Evolutionary conservation across 2,329 filamentous ascomycete genomes (phyloP).

Genomic region (Aspergillus ruber): DNA sequence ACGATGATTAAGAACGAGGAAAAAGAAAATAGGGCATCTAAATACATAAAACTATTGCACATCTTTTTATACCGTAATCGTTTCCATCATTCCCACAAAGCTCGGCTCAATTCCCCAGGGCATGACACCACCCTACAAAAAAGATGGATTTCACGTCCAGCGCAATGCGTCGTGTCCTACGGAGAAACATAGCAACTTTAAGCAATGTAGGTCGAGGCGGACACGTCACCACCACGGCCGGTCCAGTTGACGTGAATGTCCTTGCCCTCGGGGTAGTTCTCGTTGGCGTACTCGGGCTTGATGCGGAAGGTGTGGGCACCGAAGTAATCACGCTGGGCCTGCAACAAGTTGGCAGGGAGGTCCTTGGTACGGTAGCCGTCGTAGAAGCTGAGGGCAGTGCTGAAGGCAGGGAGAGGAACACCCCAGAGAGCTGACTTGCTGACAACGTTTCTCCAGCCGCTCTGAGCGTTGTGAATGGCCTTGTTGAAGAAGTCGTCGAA

Average conservation of each 20-base stretch:
- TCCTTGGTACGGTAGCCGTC: slow-evolving; percentile 97
- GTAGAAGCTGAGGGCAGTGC: slow-evolving; percentile 95
- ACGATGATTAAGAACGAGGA: neutral
- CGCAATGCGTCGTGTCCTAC: slow-evolving; percentile 16
- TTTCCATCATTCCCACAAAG: slow-evolving; percentile 15
- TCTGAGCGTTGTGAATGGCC: slow-evolving; percentile 94
- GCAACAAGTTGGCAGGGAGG: slow-evolving; percentile 94
- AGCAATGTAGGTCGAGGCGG: slow-evolving; percentile 94
- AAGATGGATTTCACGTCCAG: slow-evolving; percentile 18
- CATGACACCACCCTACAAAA: neutral
- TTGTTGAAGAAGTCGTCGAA: slow-evolving; percentile 99
- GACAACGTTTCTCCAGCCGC: slow-evolving; percentile 85
- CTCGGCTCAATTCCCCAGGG: neutral
- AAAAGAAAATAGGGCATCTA: slow-evolving; percentile 12
- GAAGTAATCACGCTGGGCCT: slow-evolving; percentile 99
- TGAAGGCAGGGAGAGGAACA: slow-evolving; percentile 94
- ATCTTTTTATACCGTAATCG: slow-evolving; percentile 15
- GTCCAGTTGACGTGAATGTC: slow-evolving; percentile 99
- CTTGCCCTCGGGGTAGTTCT: slow-evolving; percentile 75
- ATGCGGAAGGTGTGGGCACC: slow-evolving; percentile 86
- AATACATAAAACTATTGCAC: slow-evolving; percentile 14
- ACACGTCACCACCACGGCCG: slow-evolving; percentile 92
- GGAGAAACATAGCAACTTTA: slow-evolving; percentile 44
- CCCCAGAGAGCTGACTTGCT: slow-evolving; percentile 88
- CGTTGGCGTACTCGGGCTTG: slow-evolving; percentile 71